Evolutionary conservation across 73 alveolate genomes (phyloP), one percentile per base, ranked within the genome.

Genomic region (Paramecium sonneborni): DNA sequence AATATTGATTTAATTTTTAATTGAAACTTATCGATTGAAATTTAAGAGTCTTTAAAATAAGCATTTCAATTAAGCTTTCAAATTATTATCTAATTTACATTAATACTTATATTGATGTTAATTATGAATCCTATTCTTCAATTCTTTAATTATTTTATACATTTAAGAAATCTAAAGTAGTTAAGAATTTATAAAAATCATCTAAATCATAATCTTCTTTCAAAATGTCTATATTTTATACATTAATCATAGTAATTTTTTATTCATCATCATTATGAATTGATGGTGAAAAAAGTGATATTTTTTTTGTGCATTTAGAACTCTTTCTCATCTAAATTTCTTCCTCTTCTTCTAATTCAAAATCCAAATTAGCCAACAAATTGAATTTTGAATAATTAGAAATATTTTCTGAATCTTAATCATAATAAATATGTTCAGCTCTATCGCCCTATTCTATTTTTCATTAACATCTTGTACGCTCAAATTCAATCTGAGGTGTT

Each of bases 141-240:
- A 11, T 32, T 62, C 24, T 30, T 62, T 62, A 21, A 62, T 30
- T 26, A 30, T 26, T 62, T 62, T 62, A 26, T 26, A 62, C 84
- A 30, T 62, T 62, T 26, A 62, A 32, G 44, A 62, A 62, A 32
- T 62, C 84, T 62, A 62, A 32, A 62, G 84, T 62, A 3, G 84
- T 62, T 26, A 62, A 32, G 44, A 62, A 62, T 14, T 32, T 26
- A 62, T 62, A 62, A 32, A 62, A 62, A 26, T 62, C 84, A 62
- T 62, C 84, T 62, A 62, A 62, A 26, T 62, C 84, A 62, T 62
- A 62, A 62, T 62, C 84, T 30, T 62, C 84, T 62, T 62, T 62
- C 12, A 62, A 32, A 3, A 62, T 62, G 46, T 62, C 84, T 26
- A 62, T 62, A n/a, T 62, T 62, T 62, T 62, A 32, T 30, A 62